Base-by-base conservation (phyloP, 1,284 basidiomycete genomes). In the Sanguinoderma infundibulare region DNA sequence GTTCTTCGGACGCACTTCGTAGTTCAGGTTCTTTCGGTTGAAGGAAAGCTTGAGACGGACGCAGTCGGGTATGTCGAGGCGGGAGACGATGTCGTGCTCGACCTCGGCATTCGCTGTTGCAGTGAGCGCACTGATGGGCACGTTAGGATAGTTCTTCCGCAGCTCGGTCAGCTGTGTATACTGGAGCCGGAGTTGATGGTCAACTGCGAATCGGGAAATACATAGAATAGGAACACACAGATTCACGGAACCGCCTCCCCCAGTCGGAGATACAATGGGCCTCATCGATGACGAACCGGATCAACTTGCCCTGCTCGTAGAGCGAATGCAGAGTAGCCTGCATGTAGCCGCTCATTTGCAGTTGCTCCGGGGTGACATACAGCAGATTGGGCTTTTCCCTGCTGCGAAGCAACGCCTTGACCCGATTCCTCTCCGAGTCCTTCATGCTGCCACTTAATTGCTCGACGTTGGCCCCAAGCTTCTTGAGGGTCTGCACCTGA, bases 121-220 rank as follows among this genome's bases (percentile, higher is more conserved):
- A 0, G 98, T 98, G 50, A 99, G 82, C 0, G 97, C 98, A 87
- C 98, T 98, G 71, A 99, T 91, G 0, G 97, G 97, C 1, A 96
- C 84, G 3, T 79, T 73, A 0, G 93, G 92, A 75, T 88, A 98
- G 12, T 85, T 82, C 22, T 82, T 75, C 34, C 95, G 89, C 42
- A 98, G 80, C 14, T 81, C 73, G 17, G 86, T 85, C 28, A 99
- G 79, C 32, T 81, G 77, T 49, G 84, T 81, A 69, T 95, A 92
- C 91, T 92, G 64, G 2, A 61, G 6, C n/a, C n/a, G n/a, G n/a
- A n/a, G n/a, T n/a, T n/a, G n/a, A n/a, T n/a, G n/a, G 72, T 73
- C 17, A 60, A 34, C 46, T 59, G 35, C 42, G 40, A 58, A 28
- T 9, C 15, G 9, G 53, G 44, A 17, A 39, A 34, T 36, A 22